Conservation (phyloP, 257 asterid genomes). For the Echium plantagineum region DNA sequence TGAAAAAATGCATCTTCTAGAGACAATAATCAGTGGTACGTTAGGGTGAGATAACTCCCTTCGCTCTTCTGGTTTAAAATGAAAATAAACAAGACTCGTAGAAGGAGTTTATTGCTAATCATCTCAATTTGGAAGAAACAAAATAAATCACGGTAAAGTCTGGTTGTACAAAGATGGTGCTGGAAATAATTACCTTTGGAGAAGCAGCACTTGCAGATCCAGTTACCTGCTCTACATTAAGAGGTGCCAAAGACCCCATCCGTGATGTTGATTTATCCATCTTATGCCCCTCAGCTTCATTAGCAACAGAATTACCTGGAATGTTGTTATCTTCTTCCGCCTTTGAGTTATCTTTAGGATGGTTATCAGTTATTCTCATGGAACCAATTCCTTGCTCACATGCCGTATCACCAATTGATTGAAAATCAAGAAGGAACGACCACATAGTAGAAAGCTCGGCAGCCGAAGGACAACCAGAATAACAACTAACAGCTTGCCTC, state of each 20-base stretch:
- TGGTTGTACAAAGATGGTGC: background rate
- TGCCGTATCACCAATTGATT: constrained; percentile 34
- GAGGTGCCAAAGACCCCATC: constrained; percentile 28
- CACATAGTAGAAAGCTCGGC: constrained; percentile 67
- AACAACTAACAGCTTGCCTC: constrained; percentile 56
- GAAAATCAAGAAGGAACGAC: constrained; percentile 48
- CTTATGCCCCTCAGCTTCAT: constrained; percentile 18
- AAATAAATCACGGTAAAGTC: background rate
- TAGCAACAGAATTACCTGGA: constrained; percentile 19
- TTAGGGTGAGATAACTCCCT: too few species aligned
- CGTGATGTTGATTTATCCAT: constrained; percentile 26
- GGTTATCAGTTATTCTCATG: constrained; percentile 36
- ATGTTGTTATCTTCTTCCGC: constrained; percentile 18
- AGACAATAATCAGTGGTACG: too few species aligned
- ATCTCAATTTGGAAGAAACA: background rate
- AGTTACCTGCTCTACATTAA: constrained; percentile 16
- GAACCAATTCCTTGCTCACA: constrained; percentile 50
- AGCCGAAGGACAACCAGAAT: constrained; percentile 79
- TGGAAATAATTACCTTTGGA: constrained; percentile 34
- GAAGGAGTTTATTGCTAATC: background rate
- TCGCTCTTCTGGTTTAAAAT: too few species aligned
- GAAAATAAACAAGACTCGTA: too few species aligned
- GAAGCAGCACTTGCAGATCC: constrained; percentile 34
- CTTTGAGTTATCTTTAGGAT: constrained; percentile 18
- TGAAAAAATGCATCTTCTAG: too few species aligned